phyloP scores from a whole-genome alignment of 768 basidiomycete genomes.

The Glaciozyma antarctica region DNA sequence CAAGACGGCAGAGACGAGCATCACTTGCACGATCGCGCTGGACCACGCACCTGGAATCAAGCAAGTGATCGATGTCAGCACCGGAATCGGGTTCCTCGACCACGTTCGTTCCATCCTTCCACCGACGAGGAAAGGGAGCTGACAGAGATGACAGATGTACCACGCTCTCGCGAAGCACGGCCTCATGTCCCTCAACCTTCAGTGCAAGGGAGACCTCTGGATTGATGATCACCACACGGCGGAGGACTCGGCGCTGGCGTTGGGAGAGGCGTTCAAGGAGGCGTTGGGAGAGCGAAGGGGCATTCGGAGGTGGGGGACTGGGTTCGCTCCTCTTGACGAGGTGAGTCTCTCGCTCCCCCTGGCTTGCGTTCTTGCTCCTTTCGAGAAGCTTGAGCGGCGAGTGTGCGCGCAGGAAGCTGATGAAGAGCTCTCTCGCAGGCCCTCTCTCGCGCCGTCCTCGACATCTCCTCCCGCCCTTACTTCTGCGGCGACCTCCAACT shows the following conservation, averaged over 20 bases:
- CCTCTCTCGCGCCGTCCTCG: constrained; percentile 87
- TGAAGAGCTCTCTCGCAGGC: constrained; percentile 50
- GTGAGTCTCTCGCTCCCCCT: constrained; percentile 45
- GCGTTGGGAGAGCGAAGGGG: constrained; percentile 91
- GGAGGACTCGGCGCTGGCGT: constrained; percentile 59
- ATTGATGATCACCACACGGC: constrained; percentile 99
- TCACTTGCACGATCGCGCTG: constrained; percentile 69
- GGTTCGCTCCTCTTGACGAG: constrained; percentile 94
- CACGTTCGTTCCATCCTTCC: constrained; percentile 53
- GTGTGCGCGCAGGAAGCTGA: neutral
- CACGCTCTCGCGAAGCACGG: constrained; percentile 94
- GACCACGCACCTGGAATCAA: constrained; percentile 60
- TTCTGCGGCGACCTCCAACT: constrained; percentile 85
- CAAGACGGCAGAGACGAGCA: constrained; percentile 60
- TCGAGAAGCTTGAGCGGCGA: neutral
- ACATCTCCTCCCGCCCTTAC: constrained; percentile 94
- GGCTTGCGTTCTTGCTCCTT: neutral
- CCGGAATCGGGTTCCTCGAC: constrained; percentile 97
- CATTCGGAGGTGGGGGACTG: constrained; percentile 89
- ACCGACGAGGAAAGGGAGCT: neutral
- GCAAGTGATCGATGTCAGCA: constrained; percentile 74
- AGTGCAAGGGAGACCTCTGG: constrained; percentile 89
- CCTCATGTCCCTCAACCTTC: constrained; percentile 70
- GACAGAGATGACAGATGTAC: constrained; percentile 63
- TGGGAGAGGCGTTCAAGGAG: constrained; percentile 70